Evolutionary conservation across 2,329 filamentous ascomycete genomes (phyloP).

Genomic region (Pseudonectria buxi): DNA sequence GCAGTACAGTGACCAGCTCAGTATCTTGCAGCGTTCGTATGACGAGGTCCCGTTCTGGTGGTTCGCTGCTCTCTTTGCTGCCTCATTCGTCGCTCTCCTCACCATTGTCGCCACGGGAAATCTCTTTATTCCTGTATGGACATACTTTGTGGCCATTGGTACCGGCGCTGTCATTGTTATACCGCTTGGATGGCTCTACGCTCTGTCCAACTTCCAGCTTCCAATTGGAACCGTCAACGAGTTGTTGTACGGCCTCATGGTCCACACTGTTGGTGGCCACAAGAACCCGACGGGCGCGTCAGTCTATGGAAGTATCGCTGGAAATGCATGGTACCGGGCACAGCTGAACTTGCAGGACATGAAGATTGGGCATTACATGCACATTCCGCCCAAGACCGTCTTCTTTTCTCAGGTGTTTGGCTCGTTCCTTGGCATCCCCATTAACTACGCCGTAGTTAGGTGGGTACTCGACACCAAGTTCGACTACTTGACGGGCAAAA

Average conservation of each 20-base stretch:
- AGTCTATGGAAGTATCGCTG: conserved; percentile 51
- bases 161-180: conserved; percentile 50
- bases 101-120: conserved; percentile 43
- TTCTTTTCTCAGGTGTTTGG: conserved; percentile 58
- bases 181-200: conserved; percentile 53
- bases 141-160: conserved; percentile 49
- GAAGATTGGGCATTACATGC: conserved; percentile 60
- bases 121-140: conserved; percentile 54
- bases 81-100: conserved; percentile 36
- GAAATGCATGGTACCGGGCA: conserved; percentile 54
- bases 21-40: conserved; percentile 50
- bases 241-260: conserved; percentile 53
- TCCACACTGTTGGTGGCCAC: conserved; percentile 42
- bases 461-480: conserved; percentile 53
- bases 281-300: conserved; percentile 53
- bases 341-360: conserved; percentile 55
- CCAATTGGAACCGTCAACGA: conserved; percentile 54
- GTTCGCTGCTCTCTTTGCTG: conserved; percentile 45
- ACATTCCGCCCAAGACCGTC: conserved; percentile 50
- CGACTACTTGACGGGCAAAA: conserved; percentile 45
- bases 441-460: conserved; percentile 54
- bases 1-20: conserved; percentile 53
- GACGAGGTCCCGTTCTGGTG: conserved; percentile 54
- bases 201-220: conserved; percentile 48
- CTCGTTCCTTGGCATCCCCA: conserved; percentile 50